Conservation (phyloP, 331 rosid genomes). For the Quercus lobata region DNA sequence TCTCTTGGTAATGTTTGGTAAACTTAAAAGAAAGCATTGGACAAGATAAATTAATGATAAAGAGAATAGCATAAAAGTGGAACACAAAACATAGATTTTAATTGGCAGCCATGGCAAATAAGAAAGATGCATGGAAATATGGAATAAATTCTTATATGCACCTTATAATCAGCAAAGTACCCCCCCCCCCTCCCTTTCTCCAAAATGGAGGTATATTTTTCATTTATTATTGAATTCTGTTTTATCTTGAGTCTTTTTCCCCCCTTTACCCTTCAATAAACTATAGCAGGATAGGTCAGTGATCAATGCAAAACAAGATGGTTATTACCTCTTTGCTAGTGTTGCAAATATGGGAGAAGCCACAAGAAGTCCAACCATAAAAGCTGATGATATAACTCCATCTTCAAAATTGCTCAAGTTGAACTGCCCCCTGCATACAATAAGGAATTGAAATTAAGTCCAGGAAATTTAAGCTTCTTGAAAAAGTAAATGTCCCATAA, state of each 20-base stretch:
- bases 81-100: neutral
- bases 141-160: neutral
- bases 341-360: conserved; percentile 85
- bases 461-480: conserved; percentile 6
- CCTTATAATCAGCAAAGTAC: neutral
- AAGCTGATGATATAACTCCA: conserved; percentile 79
- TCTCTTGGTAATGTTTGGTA: neutral
- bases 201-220: neutral
- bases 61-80: neutral
- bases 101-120: neutral
- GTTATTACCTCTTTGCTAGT: conserved; percentile 60
- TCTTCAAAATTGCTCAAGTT: conserved; percentile 76
- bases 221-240: neutral
- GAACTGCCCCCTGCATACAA: conserved; percentile 63
- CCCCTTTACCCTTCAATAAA: neutral
- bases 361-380: conserved; percentile 90
- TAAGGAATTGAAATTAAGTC: conserved; percentile 7
- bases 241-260: neutral
- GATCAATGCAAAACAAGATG: neutral
- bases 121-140: neutral
- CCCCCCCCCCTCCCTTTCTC: no score
- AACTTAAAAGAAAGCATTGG: neutral
- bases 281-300: neutral
- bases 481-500: conserved; percentile 8
- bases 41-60: neutral